Percentiles rank a stretch among this genome's conserved stretches.
Conservation (phyloP, 345 rosid species). For the thale cress (Arabidopsis thaliana) region TAIR10.1 NC_003071.7:15138001-15138500, state of each 20-base stretch:
- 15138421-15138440: conserved; percentile 39
- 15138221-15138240: conserved; percentile 47
- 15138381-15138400: conserved; percentile 27
- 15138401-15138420: conserved; percentile 25
- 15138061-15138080: not conserved
- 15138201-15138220: conserved; percentile 45
- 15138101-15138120: conserved; percentile 1
- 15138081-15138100: conserved; percentile 25
- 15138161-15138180: conserved; percentile 42
- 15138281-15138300: conserved; percentile 19
- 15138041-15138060: not conserved
- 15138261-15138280: conserved; percentile 40
- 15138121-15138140: conserved; percentile 27
- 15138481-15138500: conserved; percentile 30
- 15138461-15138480: conserved; percentile 22
- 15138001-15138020: conserved; percentile 7
- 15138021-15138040: conserved; percentile 7
- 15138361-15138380: conserved; percentile 18
- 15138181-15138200: conserved; percentile 1
- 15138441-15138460: conserved; percentile 21
- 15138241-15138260: conserved; percentile 42
- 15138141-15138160: not conserved
- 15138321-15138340: not conserved
- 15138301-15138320: not conserved
- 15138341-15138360: conserved; percentile 38